A percentile compares a stretch with the other conserved stretches of the same genome.
Conservation (phyloP, 257 asterid genomes). For the Solanum neorickii region DNA sequence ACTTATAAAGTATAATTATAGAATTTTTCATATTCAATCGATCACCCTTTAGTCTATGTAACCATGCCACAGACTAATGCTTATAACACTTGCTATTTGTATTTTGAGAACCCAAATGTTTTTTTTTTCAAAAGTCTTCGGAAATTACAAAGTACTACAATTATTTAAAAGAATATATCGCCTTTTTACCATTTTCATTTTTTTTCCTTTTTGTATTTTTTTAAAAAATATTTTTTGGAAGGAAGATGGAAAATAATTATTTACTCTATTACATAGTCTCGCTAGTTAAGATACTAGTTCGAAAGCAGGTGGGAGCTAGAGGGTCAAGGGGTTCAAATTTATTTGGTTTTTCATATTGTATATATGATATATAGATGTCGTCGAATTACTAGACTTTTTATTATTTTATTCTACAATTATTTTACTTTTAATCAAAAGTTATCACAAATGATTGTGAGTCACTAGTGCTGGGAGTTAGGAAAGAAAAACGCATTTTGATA, state of each 20-base stretch:
- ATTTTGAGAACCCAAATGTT: background rate
- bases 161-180: background rate
- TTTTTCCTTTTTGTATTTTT: background rate
- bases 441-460: too few relatives aligned
- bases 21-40: background rate
- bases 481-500: background rate
- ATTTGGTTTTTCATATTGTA: background rate
- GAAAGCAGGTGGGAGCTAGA: background rate
- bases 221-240: background rate
- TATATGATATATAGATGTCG: background rate
- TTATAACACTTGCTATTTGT: background rate
- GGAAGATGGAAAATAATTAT: background rate
- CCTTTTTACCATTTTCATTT: background rate
- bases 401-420: background rate
- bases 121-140: background rate
- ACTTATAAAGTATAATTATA: too few relatives aligned
- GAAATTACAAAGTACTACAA: too few relatives aligned
- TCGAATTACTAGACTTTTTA: background rate
- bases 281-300: background rate
- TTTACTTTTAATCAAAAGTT: background rate
- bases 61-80: background rate
- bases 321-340: rapidly evolving
- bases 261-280: background rate
- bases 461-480: too few relatives aligned
- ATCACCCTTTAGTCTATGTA: background rate